A percentile compares a stretch with the other conserved stretches of the same genome.
Evolutionary conservation across 1,284 basidiomycete species (phyloP).

Genomic region (Sporisorium reilianum): DNA sequence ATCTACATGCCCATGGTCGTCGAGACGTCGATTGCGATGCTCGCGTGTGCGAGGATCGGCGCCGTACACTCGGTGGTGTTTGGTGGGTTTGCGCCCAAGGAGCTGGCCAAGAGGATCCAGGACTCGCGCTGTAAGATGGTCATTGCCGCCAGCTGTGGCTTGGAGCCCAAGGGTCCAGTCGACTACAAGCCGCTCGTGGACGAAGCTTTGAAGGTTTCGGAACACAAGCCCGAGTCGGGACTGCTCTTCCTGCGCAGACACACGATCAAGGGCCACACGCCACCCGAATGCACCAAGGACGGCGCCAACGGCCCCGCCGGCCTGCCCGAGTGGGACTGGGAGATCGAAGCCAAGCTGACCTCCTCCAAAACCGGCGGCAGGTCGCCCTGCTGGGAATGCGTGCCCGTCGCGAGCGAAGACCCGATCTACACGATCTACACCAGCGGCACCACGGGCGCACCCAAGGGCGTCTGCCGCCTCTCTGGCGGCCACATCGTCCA

Average conservation of each 20-base stretch:
- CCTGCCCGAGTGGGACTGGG: constrained; percentile 61
- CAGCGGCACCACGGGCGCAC: constrained; percentile 61
- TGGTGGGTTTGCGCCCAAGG: constrained; percentile 64
- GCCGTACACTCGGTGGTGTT: constrained; percentile 68
- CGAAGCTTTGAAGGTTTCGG: constrained; percentile 49
- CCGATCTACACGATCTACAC: constrained; percentile 61
- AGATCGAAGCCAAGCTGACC: constrained; percentile 39
- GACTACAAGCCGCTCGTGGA: constrained; percentile 65
- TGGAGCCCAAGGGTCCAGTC: constrained; percentile 63
- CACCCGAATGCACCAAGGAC: constrained; percentile 19
- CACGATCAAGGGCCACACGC: constrained; percentile 57
- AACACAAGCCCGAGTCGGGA: constrained; percentile 54
- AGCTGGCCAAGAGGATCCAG: constrained; percentile 64
- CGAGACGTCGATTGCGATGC: constrained; percentile 64
- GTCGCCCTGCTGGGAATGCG: constrained; percentile 52
- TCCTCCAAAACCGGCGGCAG: constrained; percentile 33
- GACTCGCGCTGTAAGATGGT: constrained; percentile 59
- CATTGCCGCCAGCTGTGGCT: constrained; percentile 60
- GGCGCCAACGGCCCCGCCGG: constrained; percentile 32
- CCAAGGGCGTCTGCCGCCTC: constrained; percentile 62
- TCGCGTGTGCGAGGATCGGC: constrained; percentile 65
- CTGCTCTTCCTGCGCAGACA: constrained; percentile 54
- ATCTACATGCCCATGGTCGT: constrained; percentile 68
- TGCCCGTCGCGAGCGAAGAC: constrained; percentile 58
- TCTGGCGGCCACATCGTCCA: constrained; percentile 62